Base-by-base conservation (phyloP, 176 grass and related monocot genomes). In the Carex littledalei region DNA sequence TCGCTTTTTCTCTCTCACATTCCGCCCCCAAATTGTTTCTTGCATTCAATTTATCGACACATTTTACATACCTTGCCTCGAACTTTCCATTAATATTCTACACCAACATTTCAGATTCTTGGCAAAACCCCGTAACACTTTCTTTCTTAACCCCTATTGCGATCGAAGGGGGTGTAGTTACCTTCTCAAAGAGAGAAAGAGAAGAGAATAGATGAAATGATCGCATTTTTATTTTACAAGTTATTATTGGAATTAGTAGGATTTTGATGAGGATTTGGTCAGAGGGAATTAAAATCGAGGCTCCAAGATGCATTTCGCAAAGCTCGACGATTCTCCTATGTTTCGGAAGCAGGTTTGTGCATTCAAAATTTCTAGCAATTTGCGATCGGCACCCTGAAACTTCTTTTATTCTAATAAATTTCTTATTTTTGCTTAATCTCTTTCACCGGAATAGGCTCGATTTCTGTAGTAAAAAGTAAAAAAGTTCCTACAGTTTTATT, bases 301-400 rank as follows among this genome's bases (percentile, higher is more conserved):
- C 37, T 84, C 56, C 80, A 87, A 86, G 74, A 99, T 99, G 97
- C 90, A 84, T 82, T 99, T 99, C 90, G 70, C 90, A 69, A 90
- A 94, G 87, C 97, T 99, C 81, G 97, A 99, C 79, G 97, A 99
- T 87, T 99, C 97, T 62, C 97, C 97, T 21, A 99, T 99, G 97
- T 99, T 99, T 79, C 85, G 97, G 53, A 94, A 99, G 79, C 97
- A 99, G 97, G 96, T 95, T 78, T 81, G 88, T 29, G 3, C 5
- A 12, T 87, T 47, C 31, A 34, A 81, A 49, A 35, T 66, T 65
- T 84, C 11, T 32, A 4, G 10, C 29, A 41, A 32, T 39, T 55
- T 76, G 61, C 66, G 45, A 54, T 62, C 63, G 15, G 35, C 6
- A 75, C 62, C 66, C 61, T 79, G 53, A 21, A n/a, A 81, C 39